These are phyloP conservation scores for Podila clonocystis DNA, from an alignment of 192 early-diverging fungal species.

Conservation along the genomic window DNA sequence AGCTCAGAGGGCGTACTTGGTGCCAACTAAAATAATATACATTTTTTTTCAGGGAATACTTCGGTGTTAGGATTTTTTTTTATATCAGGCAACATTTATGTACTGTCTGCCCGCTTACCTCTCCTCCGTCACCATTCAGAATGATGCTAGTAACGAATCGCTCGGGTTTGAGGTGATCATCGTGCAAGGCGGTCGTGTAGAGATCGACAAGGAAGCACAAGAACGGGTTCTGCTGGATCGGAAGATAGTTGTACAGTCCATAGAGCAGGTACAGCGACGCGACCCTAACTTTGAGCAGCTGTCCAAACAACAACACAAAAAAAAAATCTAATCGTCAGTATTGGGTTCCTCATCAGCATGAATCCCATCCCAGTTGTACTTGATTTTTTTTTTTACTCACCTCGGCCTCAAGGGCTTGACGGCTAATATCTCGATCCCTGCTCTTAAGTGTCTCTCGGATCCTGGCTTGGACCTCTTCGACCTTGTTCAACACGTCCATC, in stretches of 20 bases:
- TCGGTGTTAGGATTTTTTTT: not conserved
- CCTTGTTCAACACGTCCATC: slow-evolving; percentile 43
- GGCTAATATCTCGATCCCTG: not conserved
- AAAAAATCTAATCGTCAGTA: not conserved
- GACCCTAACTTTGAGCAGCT: slow-evolving; percentile 36
- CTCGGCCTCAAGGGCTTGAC: slow-evolving; percentile 14
- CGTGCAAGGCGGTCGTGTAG: slow-evolving; percentile 19
- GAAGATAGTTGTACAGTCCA: slow-evolving; percentile 43
- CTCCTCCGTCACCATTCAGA: slow-evolving; percentile 40
- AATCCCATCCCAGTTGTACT: not conserved
- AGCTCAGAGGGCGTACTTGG: slow-evolving; percentile 44
- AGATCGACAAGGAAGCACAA: slow-evolving; percentile 43
- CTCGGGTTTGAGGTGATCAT: slow-evolving; percentile 32
- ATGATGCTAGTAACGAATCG: slow-evolving; percentile 45
- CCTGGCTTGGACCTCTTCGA: slow-evolving; percentile 31
- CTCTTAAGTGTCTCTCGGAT: slow-evolving; percentile 17
- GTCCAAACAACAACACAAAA: not conserved
- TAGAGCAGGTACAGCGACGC: slow-evolving; percentile 40
- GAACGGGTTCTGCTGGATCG: slow-evolving; percentile 44
- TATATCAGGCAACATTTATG: no score
- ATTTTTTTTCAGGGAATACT: not conserved
- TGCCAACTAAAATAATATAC: slow-evolving; percentile 14
- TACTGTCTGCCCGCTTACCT: slow-evolving; percentile 6
- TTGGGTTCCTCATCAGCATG: not conserved
- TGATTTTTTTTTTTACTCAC: not conserved